Evolutionary conservation across 805 yeast species (phyloP), one percentile per base, ranked within the genome.

Genomic region (Wickerhamiella lipophila): DNA sequence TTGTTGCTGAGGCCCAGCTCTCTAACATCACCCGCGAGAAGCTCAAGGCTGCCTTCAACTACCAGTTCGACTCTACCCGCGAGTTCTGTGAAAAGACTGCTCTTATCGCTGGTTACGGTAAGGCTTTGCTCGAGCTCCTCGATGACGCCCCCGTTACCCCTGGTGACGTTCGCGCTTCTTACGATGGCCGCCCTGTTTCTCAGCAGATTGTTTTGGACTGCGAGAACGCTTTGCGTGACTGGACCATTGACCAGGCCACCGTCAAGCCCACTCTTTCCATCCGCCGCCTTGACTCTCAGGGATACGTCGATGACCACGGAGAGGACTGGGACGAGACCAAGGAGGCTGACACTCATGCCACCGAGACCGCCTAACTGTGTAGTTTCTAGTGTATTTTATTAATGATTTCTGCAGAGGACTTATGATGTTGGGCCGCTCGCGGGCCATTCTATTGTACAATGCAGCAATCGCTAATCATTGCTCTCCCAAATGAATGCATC

Each of bases 111-210:
- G 96, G 96, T 64, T 92, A 92, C 76, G 97, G 97, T 73, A 89
- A 89, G 76, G 96, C 96, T 41, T 73, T 89, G 58, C 76, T 92
- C 64, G 97, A 92, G 75, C 79, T 89, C 64, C 77, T 89, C 66
- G 97, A 89, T 67, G 97, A 89, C 70, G 72, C 92, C 57, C 95
- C 97, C 55, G 96, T 92, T 56, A 89, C 96, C 58, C 98, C 98
- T 55, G 98, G 98, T 74, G 97, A 89, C 76, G 81, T 95, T 57
- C 86, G 97, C 75, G 89, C 95, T 45, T 89, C 95, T 53, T 89
- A 92, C 70, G 97, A 92, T 64, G 97, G 97, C 58, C 89, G 87
- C 68, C 96, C 89, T 68, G 95, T 96, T 52, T 83, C 96, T 54
- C 88, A 87, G 76, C 97, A 92, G 75, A 86, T 92, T 72, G 87